Evolutionary conservation across 2,329 filamentous ascomycete genomes (phyloP).

Genomic region (Aspergillus felis): DNA sequence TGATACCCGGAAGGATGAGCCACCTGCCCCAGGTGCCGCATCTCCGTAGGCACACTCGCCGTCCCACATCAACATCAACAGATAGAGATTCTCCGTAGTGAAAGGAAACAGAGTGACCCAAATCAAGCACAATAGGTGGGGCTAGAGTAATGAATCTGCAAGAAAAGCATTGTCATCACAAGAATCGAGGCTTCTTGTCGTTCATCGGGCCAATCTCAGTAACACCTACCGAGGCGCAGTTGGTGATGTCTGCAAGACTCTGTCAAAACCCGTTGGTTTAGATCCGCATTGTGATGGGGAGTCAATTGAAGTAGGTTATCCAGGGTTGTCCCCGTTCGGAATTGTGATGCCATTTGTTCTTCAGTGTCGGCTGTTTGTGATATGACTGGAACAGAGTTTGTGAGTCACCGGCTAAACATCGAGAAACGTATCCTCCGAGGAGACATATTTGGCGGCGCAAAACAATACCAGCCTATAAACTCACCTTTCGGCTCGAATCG

Average conservation of each 20-base stretch:
- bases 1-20: slow-evolving; percentile 9
- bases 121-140: slow-evolving; percentile 11
- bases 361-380: slow-evolving; percentile 4
- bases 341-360: neutral
- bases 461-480: slow-evolving; percentile 17
- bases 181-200: slow-evolving; percentile 6
- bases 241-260: slow-evolving; percentile 23
- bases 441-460: slow-evolving; percentile 9
- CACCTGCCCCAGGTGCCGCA: slow-evolving; percentile 15
- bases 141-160: slow-evolving; percentile 17
- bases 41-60: slow-evolving; percentile 6
- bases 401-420: neutral
- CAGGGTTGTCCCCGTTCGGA: neutral
- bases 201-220: slow-evolving; percentile 14
- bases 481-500: slow-evolving; percentile 4
- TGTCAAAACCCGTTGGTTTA: neutral
- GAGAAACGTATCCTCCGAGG: neutral
- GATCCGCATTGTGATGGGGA: slow-evolving; percentile 8
- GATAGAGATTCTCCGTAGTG: neutral
- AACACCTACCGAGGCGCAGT: slow-evolving; percentile 20
- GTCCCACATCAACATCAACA: slow-evolving; percentile 13
- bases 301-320: neutral
- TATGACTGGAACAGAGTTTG: slow-evolving; percentile 2
- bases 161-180: slow-evolving; percentile 22
- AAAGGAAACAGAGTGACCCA: neutral